phyloP scores from a whole-genome alignment of 2,329 filamentous ascomycete genomes.

The Elsinoe perseae region DNA sequence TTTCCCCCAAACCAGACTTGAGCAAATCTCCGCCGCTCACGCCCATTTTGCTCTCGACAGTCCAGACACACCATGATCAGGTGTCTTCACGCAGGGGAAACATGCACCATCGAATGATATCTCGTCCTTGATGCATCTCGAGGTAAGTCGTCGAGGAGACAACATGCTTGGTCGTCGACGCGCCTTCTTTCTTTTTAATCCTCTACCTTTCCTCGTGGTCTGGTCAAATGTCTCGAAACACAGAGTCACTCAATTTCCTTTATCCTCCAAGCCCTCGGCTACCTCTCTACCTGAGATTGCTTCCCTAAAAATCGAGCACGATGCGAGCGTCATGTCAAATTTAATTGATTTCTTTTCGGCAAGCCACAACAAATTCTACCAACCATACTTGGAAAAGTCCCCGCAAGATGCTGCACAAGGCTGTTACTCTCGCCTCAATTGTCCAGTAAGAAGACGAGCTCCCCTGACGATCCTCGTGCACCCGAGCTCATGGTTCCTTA shows the following conservation, averaged over 20 bases:
- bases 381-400: conserved; percentile 7
- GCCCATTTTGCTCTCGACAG: background rate
- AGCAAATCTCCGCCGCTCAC: conserved; percentile 9
- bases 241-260: conserved; percentile 6
- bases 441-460: conserved; percentile 7
- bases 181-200: conserved; percentile 2
- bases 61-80: background rate
- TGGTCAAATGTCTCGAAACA: conserved; percentile 9
- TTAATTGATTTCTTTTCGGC: conserved; percentile 11
- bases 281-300: no score
- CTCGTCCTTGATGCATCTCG: background rate
- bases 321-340: conserved; percentile 14
- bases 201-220: background rate
- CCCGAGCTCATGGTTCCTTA: conserved; percentile 16
- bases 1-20: conserved; percentile 13
- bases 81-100: background rate
- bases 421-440: background rate
- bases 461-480: conserved; percentile 11
- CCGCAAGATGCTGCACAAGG: conserved; percentile 6
- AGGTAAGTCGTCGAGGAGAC: conserved; percentile 3
- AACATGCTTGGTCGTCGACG: background rate
- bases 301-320: conserved; percentile 6
- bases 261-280: conserved; percentile 9
- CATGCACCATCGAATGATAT: background rate
- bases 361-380: conserved; percentile 12